Evolutionary conservation across 306 rosid species (phyloP).

Genomic region (Glycine soja): DNA sequence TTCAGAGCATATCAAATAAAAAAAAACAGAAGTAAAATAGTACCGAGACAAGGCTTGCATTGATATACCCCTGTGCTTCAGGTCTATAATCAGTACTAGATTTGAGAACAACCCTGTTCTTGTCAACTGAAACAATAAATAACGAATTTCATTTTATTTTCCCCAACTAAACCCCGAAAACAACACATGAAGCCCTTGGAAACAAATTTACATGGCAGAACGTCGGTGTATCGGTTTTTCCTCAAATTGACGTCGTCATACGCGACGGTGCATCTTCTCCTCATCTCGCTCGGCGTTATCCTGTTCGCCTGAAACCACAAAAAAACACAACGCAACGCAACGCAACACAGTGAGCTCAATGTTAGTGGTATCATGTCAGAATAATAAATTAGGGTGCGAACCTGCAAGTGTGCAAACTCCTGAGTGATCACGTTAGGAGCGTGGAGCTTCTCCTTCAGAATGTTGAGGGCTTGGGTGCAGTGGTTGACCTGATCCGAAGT

Average conservation of each 20-base stretch:
- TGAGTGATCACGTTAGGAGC: conserved; percentile 55
- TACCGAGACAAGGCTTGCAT: conserved; percentile 88
- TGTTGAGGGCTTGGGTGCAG: conserved; percentile 70
- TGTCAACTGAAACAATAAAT: conserved; percentile 69
- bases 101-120: conserved; percentile 70
- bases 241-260: conserved; percentile 64
- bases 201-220: conserved; percentile 71
- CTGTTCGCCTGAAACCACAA: conserved; percentile 62
- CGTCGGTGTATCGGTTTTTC: conserved; percentile 83
- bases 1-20: conserved; percentile 19
- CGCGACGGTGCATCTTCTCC: conserved; percentile 69
- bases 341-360: background rate
- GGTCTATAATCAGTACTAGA: conserved; percentile 84
- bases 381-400: conserved; percentile 17
- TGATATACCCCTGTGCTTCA: conserved; percentile 82
- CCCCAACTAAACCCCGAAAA: conserved; percentile 3
- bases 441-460: conserved; percentile 67
- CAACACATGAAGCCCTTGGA: conserved; percentile 19
- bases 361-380: background rate
- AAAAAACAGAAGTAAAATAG: conserved; percentile 2
- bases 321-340: background rate
- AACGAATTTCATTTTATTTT: background rate
- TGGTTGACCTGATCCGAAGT: conserved; percentile 65
- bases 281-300: conserved; percentile 69
- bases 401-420: conserved; percentile 82